A percentile compares a stretch with the other conserved stretches of the same genome.
Conservation (phyloP, 2,329 filamentous ascomycete genomes). For the Paramyrothecium sp. region DNA sequence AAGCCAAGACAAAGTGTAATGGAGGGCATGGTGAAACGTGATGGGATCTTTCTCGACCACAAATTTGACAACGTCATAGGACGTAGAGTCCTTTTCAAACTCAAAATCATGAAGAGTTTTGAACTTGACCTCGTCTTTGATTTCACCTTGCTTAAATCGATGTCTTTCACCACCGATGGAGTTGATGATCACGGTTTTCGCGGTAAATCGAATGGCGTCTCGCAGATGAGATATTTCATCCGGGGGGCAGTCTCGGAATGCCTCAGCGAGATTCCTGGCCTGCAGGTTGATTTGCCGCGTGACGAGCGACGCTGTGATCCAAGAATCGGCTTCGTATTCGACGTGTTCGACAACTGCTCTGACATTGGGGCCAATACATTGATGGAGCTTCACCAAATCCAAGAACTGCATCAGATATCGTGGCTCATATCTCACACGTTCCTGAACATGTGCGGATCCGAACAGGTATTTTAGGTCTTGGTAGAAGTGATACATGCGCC, state of each 20-base stretch:
- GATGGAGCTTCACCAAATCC: conserved; percentile 91
- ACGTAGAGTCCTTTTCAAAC: conserved; percentile 61
- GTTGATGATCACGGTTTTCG: conserved; percentile 83
- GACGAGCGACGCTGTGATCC: conserved; percentile 94
- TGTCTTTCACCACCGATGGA: conserved; percentile 85
- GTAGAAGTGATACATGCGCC: conserved; percentile 97
- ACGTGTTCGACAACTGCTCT: conserved; percentile 91
- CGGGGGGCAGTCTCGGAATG: conserved; percentile 71
- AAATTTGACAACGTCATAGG: conserved; percentile 77
- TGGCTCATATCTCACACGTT: conserved; percentile 76
- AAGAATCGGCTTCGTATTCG: conserved; percentile 96
- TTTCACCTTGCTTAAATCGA: conserved; percentile 82
- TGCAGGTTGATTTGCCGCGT: conserved; percentile 93
- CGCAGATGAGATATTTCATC: conserved; percentile 66
- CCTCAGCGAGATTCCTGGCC: conserved; percentile 83
- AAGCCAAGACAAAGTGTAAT: conserved; percentile 95
- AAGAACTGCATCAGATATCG: conserved; percentile 92
- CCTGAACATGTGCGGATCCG: conserved; percentile 82
- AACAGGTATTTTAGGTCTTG: conserved; percentile 90
- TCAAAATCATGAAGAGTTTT: conserved; percentile 76
- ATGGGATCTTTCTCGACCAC: conserved; percentile 86
- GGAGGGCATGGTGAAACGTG: conserved; percentile 95
- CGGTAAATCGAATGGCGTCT: conserved; percentile 69
- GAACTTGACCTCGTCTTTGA: conserved; percentile 83
- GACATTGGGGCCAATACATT: conserved; percentile 93